phyloP scores from a whole-genome alignment of 805 yeast species.

The Wickerhamomyces silvicola region DNA sequence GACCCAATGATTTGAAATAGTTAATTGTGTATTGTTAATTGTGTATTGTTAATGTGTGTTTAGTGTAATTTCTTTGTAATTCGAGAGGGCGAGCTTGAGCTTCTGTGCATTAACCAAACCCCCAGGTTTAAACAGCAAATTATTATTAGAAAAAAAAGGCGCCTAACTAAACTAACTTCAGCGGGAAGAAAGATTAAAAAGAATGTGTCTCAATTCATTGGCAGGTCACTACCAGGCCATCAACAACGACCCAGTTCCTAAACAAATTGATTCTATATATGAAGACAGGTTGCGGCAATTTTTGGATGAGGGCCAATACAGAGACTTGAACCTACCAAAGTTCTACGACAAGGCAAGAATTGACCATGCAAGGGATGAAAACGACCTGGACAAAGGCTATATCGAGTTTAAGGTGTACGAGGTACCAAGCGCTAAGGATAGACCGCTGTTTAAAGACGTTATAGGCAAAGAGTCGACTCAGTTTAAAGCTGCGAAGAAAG shows the following conservation, averaged over 20 bases:
- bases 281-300: slow-evolving; percentile 71
- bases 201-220: slow-evolving; percentile 10
- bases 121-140: too few species aligned
- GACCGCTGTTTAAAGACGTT: slow-evolving; percentile 38
- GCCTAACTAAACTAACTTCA: too few species aligned
- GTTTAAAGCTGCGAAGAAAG: slow-evolving; percentile 55
- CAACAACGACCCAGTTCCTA: slow-evolving; percentile 56
- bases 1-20: slow-evolving; percentile 31
- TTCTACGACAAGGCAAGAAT: slow-evolving; percentile 62
- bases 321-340: slow-evolving; percentile 67
- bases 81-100: too few species aligned
- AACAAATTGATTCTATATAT: slow-evolving; percentile 70
- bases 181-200: too few species aligned
- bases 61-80: too few species aligned
- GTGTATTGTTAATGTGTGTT: background rate
- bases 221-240: slow-evolving; percentile 29
- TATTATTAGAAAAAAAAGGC: too few species aligned
- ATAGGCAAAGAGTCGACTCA: slow-evolving; percentile 21
- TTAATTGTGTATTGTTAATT: too few species aligned
- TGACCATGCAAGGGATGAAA: slow-evolving; percentile 30
- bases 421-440: slow-evolving; percentile 52
- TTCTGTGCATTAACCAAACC: too few species aligned
- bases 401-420: slow-evolving; percentile 61
- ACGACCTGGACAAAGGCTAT: slow-evolving; percentile 31
- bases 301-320: slow-evolving; percentile 73